Evolutionary conservation across 2,329 filamentous ascomycete species (phyloP), one percentile per base, ranked within the genome.

Genomic region (Phyllosticta citrichinensis): DNA sequence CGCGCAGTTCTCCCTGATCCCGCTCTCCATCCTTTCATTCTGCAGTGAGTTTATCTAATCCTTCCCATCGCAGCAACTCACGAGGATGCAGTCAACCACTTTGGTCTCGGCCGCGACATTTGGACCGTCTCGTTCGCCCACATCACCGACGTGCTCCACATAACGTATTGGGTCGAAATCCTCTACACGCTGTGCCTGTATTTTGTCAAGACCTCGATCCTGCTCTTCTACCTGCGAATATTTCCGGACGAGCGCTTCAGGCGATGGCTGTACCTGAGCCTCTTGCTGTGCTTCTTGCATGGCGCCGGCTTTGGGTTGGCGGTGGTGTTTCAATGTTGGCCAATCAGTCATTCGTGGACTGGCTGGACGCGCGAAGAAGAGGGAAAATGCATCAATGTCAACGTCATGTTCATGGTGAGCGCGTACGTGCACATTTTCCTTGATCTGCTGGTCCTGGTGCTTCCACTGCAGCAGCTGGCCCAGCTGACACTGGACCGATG

Each of bases 81-180:
- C 12, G 11, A 22, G 3, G 10, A 9, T 8, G 2, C 30, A 67
- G 55, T 63, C n/a, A 58, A 58, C 55, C 64, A 68, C 22, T 73
- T 75, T 56, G 81, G 81, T 1, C 68, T 82, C 8, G 80, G 81
- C 6, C 73, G 67, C 19, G 81, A 83, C 55, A 72, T 82, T 17
- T 83, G 80, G 80, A 80, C 78, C 0, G 63, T 83, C 4, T 62
- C 70, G 0, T 68, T 72, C 0, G 66, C 72, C 0, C 65, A 74
- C 17, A 75, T 84, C 54, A 79, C 75, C 27, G 66, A 67, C 0
- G 80, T 83, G 27, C 68, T 73, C 33, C 69, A 69, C 19, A 53
- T 63, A 5, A 51, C 58, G 57, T 75, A 73, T 63, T 63, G 68
- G 11, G 63, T 70, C 55, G 69, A 73, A 57, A 63, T 72, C 2